Conservation (phyloP, 768 basidiomycete species). For the Candolleomyces eurysporus region DNA sequence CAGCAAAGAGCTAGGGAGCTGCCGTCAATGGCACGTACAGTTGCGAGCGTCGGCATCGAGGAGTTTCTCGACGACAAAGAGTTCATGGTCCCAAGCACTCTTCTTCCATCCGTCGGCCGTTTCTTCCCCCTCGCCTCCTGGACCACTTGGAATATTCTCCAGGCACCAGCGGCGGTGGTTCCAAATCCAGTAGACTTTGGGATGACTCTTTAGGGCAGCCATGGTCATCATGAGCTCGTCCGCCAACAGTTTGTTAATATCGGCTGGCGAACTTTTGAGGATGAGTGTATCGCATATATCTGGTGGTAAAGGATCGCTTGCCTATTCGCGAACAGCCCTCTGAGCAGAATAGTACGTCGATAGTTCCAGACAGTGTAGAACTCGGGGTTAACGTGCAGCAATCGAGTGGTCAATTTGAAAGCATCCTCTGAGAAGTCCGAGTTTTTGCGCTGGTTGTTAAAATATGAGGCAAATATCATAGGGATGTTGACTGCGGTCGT, state of each 20-base stretch:
- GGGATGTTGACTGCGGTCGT: slow-evolving; percentile 7
- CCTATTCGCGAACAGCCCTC: slow-evolving; percentile 70
- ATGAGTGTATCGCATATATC: slow-evolving; percentile 14
- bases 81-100: slow-evolving; percentile 79
- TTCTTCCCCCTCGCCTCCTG: slow-evolving; percentile 42
- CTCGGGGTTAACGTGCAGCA: slow-evolving; percentile 89
- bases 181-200: slow-evolving; percentile 99
- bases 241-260: slow-evolving; percentile 61
- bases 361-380: slow-evolving; percentile 98
- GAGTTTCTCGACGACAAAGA: slow-evolving; percentile 89
- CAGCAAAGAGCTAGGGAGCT: neutral
- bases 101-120: slow-evolving; percentile 69
- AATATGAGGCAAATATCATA: neutral
- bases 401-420: slow-evolving; percentile 68
- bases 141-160: slow-evolving; percentile 77
- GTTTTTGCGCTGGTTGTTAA: slow-evolving; percentile 56
- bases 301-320: slow-evolving; percentile 25
- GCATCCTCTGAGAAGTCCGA: slow-evolving; percentile 73
- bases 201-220: slow-evolving; percentile 74
- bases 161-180: slow-evolving; percentile 97
- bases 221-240: slow-evolving; percentile 83
- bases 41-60: slow-evolving; percentile 89
- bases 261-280: slow-evolving; percentile 51
- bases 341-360: slow-evolving; percentile 72
- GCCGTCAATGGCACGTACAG: slow-evolving; percentile 52